Percentiles rank a stretch among this genome's conserved stretches.
Conservation (phyloP, 164 flowering plant species). For the Berberis thunbergii region DNA sequence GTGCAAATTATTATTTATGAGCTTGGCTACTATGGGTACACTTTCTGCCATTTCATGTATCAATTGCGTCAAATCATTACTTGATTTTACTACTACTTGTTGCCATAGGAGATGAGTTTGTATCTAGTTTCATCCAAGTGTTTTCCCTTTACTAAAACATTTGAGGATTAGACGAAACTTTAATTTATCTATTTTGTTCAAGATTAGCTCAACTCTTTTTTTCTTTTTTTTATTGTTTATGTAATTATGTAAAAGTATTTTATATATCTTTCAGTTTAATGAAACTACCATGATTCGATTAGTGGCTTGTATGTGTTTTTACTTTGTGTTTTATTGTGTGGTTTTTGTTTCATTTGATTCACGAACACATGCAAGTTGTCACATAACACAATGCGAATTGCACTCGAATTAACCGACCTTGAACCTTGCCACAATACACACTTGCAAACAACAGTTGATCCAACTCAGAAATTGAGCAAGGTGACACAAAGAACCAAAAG, state of each 20-base stretch:
- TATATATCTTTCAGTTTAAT: background rate
- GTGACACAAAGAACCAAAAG: too few relatives aligned
- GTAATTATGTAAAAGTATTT: too few relatives aligned
- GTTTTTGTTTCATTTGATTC: conserved; percentile 2
- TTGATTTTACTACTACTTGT: too few relatives aligned
- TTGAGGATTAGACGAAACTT: too few relatives aligned
- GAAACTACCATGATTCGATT: background rate
- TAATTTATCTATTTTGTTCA: background rate
- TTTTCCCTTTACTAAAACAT: too few relatives aligned
- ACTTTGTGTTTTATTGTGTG: background rate
- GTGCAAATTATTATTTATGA: background rate
- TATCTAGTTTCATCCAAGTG: background rate
- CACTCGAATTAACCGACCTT: too few relatives aligned
- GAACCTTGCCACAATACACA: too few relatives aligned
- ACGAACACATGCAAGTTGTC: background rate
- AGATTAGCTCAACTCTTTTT: background rate
- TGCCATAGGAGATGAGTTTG: too few relatives aligned
- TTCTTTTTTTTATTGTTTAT: background rate
- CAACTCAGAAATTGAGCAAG: too few relatives aligned
- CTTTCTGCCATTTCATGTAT: too few relatives aligned
- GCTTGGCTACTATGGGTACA: conserved; percentile 42
- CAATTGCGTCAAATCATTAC: background rate
- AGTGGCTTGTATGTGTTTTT: conserved; percentile 5
- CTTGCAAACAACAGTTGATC: too few relatives aligned
- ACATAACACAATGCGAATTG: too few relatives aligned